Evolutionary conservation across 176 grass and related monocot genomes (phyloP).

Genomic region (Musa schizocarpa): DNA sequence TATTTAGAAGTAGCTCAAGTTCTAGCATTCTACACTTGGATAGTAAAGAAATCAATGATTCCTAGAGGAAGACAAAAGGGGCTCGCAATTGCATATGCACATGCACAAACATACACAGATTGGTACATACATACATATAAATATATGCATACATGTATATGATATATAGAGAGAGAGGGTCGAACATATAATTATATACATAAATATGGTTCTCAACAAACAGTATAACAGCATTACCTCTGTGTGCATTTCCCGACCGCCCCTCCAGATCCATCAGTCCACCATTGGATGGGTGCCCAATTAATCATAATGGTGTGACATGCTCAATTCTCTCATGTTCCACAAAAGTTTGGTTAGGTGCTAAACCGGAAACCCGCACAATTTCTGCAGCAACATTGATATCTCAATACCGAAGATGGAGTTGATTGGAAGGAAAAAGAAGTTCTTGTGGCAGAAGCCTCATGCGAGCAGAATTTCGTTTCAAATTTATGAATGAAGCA

Average conservation of each 20-base stretch:
- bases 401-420: not conserved
- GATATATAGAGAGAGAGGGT: not conserved
- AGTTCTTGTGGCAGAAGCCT: not conserved
- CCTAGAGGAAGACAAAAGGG: too few species aligned
- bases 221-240: slow-evolving; percentile 46
- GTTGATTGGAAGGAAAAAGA: not conserved
- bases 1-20: too few species aligned
- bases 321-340: slow-evolving; percentile 91
- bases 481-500: not conserved
- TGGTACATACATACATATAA: not conserved
- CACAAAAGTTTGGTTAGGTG: slow-evolving; percentile 62
- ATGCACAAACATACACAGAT: too few species aligned
- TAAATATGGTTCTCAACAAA: not conserved
- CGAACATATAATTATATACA: not conserved
- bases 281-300: slow-evolving; percentile 68
- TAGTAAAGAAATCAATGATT: too few species aligned
- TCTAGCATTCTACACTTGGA: too few species aligned
- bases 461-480: not conserved
- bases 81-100: not conserved
- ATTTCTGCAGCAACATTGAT: slow-evolving; percentile 60
- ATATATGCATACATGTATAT: too few species aligned
- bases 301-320: slow-evolving; percentile 74
- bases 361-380: slow-evolving; percentile 60
- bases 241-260: slow-evolving; percentile 77
- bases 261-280: slow-evolving; percentile 93